Conservation (phyloP, 345 rosid species). For the Raphanus sativus region DNA sequence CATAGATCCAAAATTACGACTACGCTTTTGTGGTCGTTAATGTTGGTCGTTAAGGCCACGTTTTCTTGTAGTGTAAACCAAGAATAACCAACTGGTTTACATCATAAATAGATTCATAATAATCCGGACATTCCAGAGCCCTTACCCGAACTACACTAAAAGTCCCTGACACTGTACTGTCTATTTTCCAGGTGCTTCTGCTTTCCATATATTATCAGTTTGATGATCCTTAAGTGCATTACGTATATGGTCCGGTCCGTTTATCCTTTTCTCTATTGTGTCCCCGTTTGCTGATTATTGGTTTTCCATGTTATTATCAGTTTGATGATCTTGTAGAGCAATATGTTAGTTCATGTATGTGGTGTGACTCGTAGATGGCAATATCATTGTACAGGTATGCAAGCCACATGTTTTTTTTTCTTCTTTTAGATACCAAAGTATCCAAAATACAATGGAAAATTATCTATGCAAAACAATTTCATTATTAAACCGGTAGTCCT, state of each 20-base stretch:
- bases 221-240: not conserved
- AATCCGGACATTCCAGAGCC: no score
- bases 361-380: constrained; percentile 63
- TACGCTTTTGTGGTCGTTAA: no score
- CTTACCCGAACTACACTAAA: no score
- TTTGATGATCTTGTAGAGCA: constrained; percentile 11
- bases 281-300: no score
- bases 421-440: not conserved
- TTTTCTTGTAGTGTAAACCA: no score
- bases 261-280: no score
- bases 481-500: constrained; percentile 58
- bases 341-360: not conserved
- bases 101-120: no score
- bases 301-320: constrained; percentile 11
- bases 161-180: constrained; percentile 65
- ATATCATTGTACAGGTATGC: constrained; percentile 87
- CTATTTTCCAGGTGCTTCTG: constrained; percentile 84
- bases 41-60: no score
- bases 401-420: not conserved
- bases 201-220: constrained; percentile 13
- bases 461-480: constrained; percentile 81
- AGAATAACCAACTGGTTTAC: no score
- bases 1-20: no score
- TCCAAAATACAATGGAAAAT: not conserved
- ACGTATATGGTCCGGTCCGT: no score